Percentiles rank a stretch among this genome's conserved stretches.
Conservation (phyloP, 2,329 filamentous ascomycete genomes). For the Coleophoma crateriformis region DNA sequence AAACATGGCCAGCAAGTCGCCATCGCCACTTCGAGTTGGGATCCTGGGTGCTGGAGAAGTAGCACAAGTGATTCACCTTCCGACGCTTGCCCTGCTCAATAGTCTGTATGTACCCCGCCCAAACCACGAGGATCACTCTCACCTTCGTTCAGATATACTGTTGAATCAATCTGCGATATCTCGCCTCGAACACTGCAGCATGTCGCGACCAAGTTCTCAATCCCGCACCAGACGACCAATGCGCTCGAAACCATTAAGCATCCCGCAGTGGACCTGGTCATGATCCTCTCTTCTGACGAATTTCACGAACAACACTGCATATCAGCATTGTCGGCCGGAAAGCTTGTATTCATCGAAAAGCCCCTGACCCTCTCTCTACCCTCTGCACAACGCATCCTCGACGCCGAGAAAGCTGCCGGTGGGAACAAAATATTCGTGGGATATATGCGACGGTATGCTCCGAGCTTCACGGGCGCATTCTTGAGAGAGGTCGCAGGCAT, state of each 20-base stretch:
- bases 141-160: not conserved
- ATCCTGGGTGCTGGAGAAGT: slow-evolving; percentile 40
- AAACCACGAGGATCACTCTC: not conserved
- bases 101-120: slow-evolving; percentile 24
- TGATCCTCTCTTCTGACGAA: slow-evolving; percentile 47
- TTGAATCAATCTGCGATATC: slow-evolving; percentile 28
- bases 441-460: slow-evolving; percentile 56
- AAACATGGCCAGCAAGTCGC: not conserved
- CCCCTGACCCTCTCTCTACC: slow-evolving; percentile 45
- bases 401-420: slow-evolving; percentile 37
- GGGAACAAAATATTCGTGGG: slow-evolving; percentile 47
- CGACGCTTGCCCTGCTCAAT: slow-evolving; percentile 34
- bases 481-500: slow-evolving; percentile 44
- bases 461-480: slow-evolving; percentile 46
- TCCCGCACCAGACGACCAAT: slow-evolving; percentile 17
- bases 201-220: slow-evolving; percentile 25
- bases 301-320: slow-evolving; percentile 48
- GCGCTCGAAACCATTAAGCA: not conserved
- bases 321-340: slow-evolving; percentile 44
- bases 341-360: slow-evolving; percentile 55
- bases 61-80: slow-evolving; percentile 45
- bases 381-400: slow-evolving; percentile 40
- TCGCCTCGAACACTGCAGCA: slow-evolving; percentile 33
- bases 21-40: slow-evolving; percentile 9
- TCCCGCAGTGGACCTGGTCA: slow-evolving; percentile 21